Evolutionary conservation across 148 eudicot genomes (phyloP).

Genomic region (Silene latifolia): DNA sequence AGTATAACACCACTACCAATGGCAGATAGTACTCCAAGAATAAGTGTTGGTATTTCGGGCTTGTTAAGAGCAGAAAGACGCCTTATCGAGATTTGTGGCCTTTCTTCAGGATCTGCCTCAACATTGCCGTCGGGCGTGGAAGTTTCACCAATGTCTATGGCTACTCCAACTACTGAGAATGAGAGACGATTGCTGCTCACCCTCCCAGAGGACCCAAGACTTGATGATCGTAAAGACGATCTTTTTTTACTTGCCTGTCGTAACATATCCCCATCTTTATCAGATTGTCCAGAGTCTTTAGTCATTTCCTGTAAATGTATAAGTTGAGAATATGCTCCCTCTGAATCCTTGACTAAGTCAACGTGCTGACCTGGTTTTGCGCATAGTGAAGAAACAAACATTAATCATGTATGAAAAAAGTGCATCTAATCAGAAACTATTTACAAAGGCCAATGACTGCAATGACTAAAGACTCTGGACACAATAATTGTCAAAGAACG

Average conservation of each 20-base stretch:
- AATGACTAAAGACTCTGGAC: too few relatives aligned
- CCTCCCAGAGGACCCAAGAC: constrained; percentile 44
- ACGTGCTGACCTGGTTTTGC: constrained; percentile 51
- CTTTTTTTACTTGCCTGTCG: constrained; percentile 40
- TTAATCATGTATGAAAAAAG: background rate
- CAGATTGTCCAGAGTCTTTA: constrained; percentile 22
- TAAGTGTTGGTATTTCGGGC: constrained; percentile 30
- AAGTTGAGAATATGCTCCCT: constrained; percentile 85
- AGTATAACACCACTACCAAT: constrained; percentile 22
- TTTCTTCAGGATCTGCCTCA: constrained; percentile 16
- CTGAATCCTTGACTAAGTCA: constrained; percentile 60
- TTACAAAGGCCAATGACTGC: too few relatives aligned
- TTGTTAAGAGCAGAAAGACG: constrained; percentile 37
- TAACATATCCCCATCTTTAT: constrained; percentile 21
- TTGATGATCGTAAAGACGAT: constrained; percentile 44
- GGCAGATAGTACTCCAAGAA: constrained; percentile 30
- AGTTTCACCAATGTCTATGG: constrained; percentile 22
- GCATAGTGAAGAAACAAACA: background rate
- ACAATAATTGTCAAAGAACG: background rate
- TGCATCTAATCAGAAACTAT: background rate
- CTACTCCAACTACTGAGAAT: constrained; percentile 32
- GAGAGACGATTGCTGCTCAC: constrained; percentile 38
- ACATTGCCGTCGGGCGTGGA: background rate
- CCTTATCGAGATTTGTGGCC: constrained; percentile 27
- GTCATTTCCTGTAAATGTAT: constrained; percentile 53